Base-by-base conservation (phyloP, 805 yeast species). In the Spathaspora sp. region DNA sequence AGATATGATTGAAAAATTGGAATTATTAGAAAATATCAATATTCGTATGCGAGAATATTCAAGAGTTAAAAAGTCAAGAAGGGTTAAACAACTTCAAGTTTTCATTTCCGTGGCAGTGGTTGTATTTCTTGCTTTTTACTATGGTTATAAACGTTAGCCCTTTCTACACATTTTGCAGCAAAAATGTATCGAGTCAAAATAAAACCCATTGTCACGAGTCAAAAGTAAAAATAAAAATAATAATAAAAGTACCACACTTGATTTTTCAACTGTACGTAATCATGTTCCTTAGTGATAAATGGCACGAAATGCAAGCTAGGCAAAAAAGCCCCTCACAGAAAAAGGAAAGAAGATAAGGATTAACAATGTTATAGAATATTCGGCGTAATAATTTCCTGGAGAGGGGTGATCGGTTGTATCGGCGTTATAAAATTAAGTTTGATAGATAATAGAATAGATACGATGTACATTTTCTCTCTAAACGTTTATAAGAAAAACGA, bases 21-120 rank as follows among this genome's bases (percentile, higher is more conserved):
- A 66, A 39, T 50, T 65, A 9, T 60, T 74, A 51, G 77, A 73
- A 48, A 53, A 57, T 20, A 59, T 74, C 6, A 65, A 68, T 44
- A 53, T 55, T 14, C 57, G 60, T 45, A 67, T 72, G 45, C 55
- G 56, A 28, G 65, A 64, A 46, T 64, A 69, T 51, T 59, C 70
- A 23, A 58, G 52, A 16, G 53, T 53, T 12, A 58, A 55, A 18
- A 59, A 69, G 44, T 59, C 59, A 28, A 60, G 64, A 39, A 61
- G 73, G 26, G 61, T 70, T 47, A 65, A 63, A 53, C 72, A 69
- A 54, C 44, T 68, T 38, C 58, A 60, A 40, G 53, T 63, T 1
- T 53, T 56, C 3, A 42, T 62, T 16, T 53, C 58, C 3, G 55
- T 62, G 19, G 46, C 51, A 16, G 60, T 65, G 16, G 52, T 62